phyloP scores from a whole-genome alignment of 1,284 basidiomycete genomes.

The Porogramme epimiltina region DNA sequence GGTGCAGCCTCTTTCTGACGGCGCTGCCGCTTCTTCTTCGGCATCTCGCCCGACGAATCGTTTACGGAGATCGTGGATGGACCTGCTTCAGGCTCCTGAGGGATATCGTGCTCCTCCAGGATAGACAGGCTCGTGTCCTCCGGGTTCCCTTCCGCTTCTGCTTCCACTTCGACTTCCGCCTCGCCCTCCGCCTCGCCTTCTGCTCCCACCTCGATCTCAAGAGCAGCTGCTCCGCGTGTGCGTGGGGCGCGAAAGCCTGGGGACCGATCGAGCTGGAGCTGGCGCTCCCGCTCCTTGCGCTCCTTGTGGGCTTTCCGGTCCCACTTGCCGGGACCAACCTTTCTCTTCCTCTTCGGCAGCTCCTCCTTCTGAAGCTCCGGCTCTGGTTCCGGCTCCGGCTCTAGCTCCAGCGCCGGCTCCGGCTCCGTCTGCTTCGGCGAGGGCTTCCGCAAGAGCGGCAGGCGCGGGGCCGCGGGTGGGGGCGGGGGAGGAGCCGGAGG shows the following conservation, averaged over 20 bases:
- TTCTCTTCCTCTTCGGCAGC: constrained; percentile 26
- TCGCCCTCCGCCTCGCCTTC: too few species aligned
- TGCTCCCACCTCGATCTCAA: constrained; percentile 44
- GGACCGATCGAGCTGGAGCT: constrained; percentile 29
- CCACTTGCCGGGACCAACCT: constrained; percentile 40
- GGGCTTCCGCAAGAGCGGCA: constrained; percentile 3
- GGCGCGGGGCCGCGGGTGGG: constrained; percentile 14
- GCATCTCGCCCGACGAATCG: too few species aligned
- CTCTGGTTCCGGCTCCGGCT: constrained; percentile 8
- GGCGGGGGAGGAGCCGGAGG: constrained; percentile 51
- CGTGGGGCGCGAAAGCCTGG: constrained; percentile 51
- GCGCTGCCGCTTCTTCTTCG: constrained; percentile 25
- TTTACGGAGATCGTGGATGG: background rate
- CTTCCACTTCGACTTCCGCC: constrained; percentile 2
- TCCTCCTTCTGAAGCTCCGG: constrained; percentile 16
- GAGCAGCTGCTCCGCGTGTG: constrained; percentile 44
- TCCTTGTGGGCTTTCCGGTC: constrained; percentile 41
- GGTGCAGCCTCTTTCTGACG: constrained; percentile 13
- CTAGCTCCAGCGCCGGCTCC: constrained; percentile 2
- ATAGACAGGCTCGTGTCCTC: too few species aligned
- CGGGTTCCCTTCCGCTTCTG: too few species aligned
- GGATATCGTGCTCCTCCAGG: too few species aligned
- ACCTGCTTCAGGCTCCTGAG: background rate
- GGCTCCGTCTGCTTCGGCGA: background rate
- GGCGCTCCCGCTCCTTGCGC: constrained; percentile 24